phyloP scores from a whole-genome alignment of 352 stramenopile genomes.

The Phytophthora pluvialis region DNA sequence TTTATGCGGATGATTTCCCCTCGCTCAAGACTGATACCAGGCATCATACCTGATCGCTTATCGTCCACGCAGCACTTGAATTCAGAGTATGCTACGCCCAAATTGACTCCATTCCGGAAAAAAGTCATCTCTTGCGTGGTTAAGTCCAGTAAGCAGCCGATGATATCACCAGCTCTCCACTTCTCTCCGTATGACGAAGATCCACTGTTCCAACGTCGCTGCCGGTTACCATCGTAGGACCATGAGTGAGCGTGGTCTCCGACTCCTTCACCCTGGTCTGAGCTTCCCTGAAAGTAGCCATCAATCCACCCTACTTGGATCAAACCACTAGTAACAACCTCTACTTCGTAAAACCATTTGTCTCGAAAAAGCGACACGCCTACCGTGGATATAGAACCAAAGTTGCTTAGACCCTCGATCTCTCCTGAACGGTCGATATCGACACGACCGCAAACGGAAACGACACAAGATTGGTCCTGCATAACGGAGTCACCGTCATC shows the following conservation, averaged over 20 bases:
- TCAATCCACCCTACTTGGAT: constrained; percentile 95
- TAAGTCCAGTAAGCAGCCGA: constrained; percentile 91
- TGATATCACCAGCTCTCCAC: constrained; percentile 92
- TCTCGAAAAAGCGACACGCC: constrained; percentile 78
- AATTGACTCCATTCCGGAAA: constrained; percentile 87
- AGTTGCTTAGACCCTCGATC: constrained; percentile 90
- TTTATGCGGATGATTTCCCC: constrained; percentile 90
- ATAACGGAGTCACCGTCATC: constrained; percentile 68
- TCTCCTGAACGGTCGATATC: constrained; percentile 89
- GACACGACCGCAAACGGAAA: constrained; percentile 78
- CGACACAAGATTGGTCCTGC: constrained; percentile 69
- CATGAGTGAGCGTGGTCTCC: constrained; percentile 92
- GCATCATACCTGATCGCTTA: constrained; percentile 75
- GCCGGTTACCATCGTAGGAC: constrained; percentile 93
- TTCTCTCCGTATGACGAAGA: constrained; percentile 90
- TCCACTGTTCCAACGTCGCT: constrained; percentile 92
- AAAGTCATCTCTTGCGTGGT: constrained; percentile 85
- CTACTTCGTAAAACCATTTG: constrained; percentile 96
- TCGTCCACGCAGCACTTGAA: constrained; percentile 59
- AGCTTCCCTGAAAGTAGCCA: constrained; percentile 90
- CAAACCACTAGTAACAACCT: constrained; percentile 89
- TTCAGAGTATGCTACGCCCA: constrained; percentile 80
- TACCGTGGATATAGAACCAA: constrained; percentile 83
- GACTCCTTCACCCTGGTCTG: constrained; percentile 91
- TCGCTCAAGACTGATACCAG: constrained; percentile 86